Base-by-base conservation (phyloP, 345 rosid genomes). In the Populus euphratica region DNA sequence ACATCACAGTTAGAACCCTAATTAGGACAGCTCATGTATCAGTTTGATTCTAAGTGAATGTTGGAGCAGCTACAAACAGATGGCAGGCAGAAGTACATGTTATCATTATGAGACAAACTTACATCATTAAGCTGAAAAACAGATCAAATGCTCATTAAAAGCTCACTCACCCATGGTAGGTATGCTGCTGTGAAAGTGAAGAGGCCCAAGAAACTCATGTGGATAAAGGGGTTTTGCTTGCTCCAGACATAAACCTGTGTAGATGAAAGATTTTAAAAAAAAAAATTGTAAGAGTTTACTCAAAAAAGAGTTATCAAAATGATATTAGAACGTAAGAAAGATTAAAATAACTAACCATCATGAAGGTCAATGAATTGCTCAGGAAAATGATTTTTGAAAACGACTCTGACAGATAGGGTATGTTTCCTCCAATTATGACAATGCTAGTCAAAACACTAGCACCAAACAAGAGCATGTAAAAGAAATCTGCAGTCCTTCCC, bases 401-500 rank as follows among this genome's bases (percentile, higher is more conserved):
- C 2, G 98, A 93, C 47, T 83, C 97, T 5, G 98, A 94, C 79
- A 96, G 82, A 77, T 90, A 96, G 1, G 99, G 98, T 80, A 96
- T 91, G 92, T 90, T 96, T 50, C 98, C 98, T 0, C 99, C 99
- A 29, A 92, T 38, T 54, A 96, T 97, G 63, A 96, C 98, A 75
- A 89, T 91, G 70, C 93, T 91, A 17, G 98, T 96, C 69, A 94
- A 71, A 81, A 92, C 90, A 69, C 90, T 81, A n/a, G 98, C 98
- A 64, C 99, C 98, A 83, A 96, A 94, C 6, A 96, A 76, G 29
- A 96, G 97, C 99, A 96, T 92, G 90, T 92, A 96, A 78, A 96
- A 92, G 86, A 96, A 96, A 86, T 96, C 97, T 0, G 99, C 99
- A 25, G 98, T 96, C 86, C 94, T 92, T 73, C 97, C 98, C 88